Base-by-base conservation (phyloP, 257 asterid genomes). In the Scutellaria baicalensis region DNA sequence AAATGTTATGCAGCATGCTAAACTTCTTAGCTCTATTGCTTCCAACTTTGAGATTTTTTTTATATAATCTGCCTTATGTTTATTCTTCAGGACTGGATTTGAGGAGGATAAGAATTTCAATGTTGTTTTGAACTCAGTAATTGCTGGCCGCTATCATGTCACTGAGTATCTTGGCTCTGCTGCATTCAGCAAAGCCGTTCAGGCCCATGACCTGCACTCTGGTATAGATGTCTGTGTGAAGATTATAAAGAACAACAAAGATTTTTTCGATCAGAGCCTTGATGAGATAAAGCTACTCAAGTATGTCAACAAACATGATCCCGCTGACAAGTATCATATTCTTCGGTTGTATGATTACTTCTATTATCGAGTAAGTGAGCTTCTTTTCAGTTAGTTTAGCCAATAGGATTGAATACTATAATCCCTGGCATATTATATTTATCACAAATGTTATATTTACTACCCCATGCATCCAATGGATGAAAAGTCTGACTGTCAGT, bases 161-260 rank as follows among this genome's bases (percentile, higher is more conserved):
- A 93, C 98, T 1, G 97, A 93, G 83, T 88, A 93, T 84, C 96
- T 93, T 57, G 98, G 98, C 67, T 93, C 98, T 23, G 98, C 98
- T 66, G 97, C 98, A 68, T 93, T 93, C 77, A 93, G 97, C 83
- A 93, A 93, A 83, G 98, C 96, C 54, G 88, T 93, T 68, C 98
- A 93, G 88, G 98, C 98, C 27, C 98, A 93, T 66, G 98, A 93
- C 79, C 88, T 93, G 73, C 98, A 93, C 76, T 88, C 97, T 27
- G 98, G 98, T 71, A 93, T 93, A 89, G 98, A 93, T 85, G 98
- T 93, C 33, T 93, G 98, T 47, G 92, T 93, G 84, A 90, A 93
- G 83, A 88, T 93, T 74, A 93, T 90, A 69, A 93, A 93, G 88
- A 93, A 90, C 85, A 90, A 93, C 73, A 93, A 93, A 79, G 97